Base-by-base conservation (phyloP, 495 filamentous ascomycete species). In the Tuber melanosporum region DNA sequence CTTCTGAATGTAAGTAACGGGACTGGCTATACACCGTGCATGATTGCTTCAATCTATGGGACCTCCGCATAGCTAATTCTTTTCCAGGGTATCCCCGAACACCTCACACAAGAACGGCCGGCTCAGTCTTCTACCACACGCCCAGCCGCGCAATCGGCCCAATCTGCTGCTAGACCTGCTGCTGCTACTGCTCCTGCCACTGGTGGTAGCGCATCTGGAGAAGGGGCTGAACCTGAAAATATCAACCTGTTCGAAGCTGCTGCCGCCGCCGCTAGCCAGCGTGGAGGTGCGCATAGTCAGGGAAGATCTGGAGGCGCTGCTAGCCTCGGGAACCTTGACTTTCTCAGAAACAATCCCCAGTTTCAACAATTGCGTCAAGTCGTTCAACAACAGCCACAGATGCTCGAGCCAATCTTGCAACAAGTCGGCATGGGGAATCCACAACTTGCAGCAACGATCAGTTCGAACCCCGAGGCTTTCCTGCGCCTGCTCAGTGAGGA, bases 291-390 rank as follows among this genome's bases (percentile, higher is more conserved):
- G 42, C 87, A 86, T 76, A 88, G 84, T 42, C 84, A 79, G 66
- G 87, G 85, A 46, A 87, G 85, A 22, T 86, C 85, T 42, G 88
- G 85, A 69, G 88, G 85, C 62, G 89, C 85, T 71, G 88, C 86
- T 57, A 88, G 87, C 4, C 86, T 92, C 5, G 91, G 90, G 10
- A 97, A 93, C 80, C 90, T 99, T 52, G 95, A 98, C 70, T 98
- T 95, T 85, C 89, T 99, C n/a, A 92, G 95, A 72, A 93, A 92
- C 84, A 98, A 98, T 85, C 91, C 94, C 42, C 94, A 97, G 85
- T 99, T 99, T 86, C 95, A 98, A 85, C 95, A 99, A 84, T 90
- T 99, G 47, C 92, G 95, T 46, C 94, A 97, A 85, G 91, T 99
- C 17, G 95, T 99, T 26, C 95, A 99, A 83, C 94, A 97, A 83